Base-by-base conservation (phyloP, 2,329 filamentous ascomycete species). In the Dactylonectria estremocensis region DNA sequence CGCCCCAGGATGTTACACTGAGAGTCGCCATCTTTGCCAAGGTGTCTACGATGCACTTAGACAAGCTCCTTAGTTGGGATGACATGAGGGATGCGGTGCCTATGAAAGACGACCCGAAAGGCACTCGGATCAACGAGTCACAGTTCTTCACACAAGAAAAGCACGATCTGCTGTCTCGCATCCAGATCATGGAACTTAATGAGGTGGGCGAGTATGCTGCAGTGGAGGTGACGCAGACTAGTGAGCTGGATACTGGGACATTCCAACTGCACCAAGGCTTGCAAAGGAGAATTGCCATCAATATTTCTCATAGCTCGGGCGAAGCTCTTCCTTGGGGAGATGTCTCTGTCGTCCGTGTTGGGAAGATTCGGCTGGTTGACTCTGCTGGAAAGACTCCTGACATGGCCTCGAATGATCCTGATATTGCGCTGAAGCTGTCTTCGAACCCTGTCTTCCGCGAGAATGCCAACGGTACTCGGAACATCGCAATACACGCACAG, bases 61-160 rank as follows among this genome's bases (percentile, higher is more conserved):
- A 99, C 80, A 98, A 97, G 83, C 87, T 99, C 57, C 89, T 98
- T 13, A 99, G 96, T 82, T 99, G 96, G 96, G 96, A 99, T 78
- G 96, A 98, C 76, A 98, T 99, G 91, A 91, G 95, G 66, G 95
- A 99, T 80, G 88, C 89, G 18, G 85, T 91, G 56, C 87, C 88
- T 3, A 87, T 89, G 69, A 87, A 88, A 62, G 84, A 84, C 48
- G 86, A 84, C 64, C 79, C 84, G 5, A 89, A 87, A 68, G 87
- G 85, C 48, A 87, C 93, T 24, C 89, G 96, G 11, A 91, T 99
- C 71, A 91, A 94, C 13, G 96, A 99, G 80, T 92, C 93, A 0
- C 95, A 99, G 73, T 99, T 97, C 78, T 97, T 92, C 75, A 94
- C 92, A 0, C 94, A 98, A 79, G 96, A 98, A 78, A 92, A 95